Percentiles rank a stretch among this genome's conserved stretches.
phyloP scores from a whole-genome alignment of 2,329 filamentous ascomycete genomes.

The Ophiostoma australiae region DNA sequence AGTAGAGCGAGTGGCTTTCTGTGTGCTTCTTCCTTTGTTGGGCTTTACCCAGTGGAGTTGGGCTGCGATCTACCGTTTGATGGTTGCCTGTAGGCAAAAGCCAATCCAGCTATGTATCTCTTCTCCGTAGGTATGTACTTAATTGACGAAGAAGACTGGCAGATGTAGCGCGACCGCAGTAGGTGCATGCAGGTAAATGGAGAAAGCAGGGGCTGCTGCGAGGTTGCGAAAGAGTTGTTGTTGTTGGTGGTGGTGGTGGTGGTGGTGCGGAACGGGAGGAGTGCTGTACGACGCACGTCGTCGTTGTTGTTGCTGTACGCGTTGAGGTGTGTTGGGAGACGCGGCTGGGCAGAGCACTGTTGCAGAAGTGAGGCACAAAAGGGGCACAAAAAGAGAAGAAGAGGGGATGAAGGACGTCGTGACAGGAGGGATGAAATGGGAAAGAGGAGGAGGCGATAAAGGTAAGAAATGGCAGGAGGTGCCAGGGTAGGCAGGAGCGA shows the following conservation, averaged over 20 bases:
- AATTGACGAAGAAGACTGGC: not conserved
- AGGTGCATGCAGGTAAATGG: constrained; percentile 27
- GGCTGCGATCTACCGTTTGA: constrained; percentile 17
- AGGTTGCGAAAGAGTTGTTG: not conserved
- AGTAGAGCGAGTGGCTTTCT: not conserved
- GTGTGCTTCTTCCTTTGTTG: not conserved
- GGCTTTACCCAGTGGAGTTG: constrained; percentile 17
- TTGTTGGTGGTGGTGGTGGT: not conserved
- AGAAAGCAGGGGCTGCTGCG: constrained; percentile 20
- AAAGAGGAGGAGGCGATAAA: not conserved
- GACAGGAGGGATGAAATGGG: constrained; percentile 11
- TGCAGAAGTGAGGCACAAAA: constrained; percentile 6
- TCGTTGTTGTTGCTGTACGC: not conserved
- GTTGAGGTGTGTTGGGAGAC: constrained; percentile 1
- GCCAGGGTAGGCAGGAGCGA: not conserved
- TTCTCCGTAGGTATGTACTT: not conserved
- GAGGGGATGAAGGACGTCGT: constrained; percentile 11
- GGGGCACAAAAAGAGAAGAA: constrained; percentile 2
- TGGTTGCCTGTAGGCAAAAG: constrained; percentile 19
- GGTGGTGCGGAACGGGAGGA: constrained; percentile 4
- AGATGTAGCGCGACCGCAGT: constrained; percentile 21
- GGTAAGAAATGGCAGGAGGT: no score
- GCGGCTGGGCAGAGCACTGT: not conserved
- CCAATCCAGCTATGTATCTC: not conserved
- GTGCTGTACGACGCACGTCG: not conserved